Evolutionary conservation across 208 protist species (phyloP).

Genomic region (Trypanosoma cruzi): DNA sequence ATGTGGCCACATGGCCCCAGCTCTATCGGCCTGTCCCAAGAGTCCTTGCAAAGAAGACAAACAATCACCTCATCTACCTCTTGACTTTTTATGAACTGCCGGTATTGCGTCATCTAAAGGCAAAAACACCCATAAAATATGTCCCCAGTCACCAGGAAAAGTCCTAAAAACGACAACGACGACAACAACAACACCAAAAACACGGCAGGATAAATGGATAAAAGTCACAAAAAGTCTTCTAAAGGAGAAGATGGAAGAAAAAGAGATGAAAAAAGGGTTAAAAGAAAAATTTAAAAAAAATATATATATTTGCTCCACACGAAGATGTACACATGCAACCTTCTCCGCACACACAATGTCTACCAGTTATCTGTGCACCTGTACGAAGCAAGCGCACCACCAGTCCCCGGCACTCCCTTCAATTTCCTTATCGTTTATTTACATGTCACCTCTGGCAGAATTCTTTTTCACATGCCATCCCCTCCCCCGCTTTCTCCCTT

Average conservation of each 20-base stretch:
- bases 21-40: constrained; percentile 35
- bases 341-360: no score
- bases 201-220: constrained; percentile 9
- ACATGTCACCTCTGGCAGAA: background rate
- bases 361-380: background rate
- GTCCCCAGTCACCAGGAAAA: background rate
- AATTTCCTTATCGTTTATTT: constrained; percentile 24
- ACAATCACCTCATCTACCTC: constrained; percentile 44
- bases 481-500: constrained; percentile 1
- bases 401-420: no score
- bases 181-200: constrained; percentile 7
- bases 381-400: constrained; percentile 88
- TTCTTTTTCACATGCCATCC: background rate
- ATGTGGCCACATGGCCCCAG: constrained; percentile 36
- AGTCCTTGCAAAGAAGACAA: constrained; percentile 32
- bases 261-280: constrained; percentile 9
- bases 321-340: background rate
- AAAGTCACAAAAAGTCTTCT: constrained; percentile 1
- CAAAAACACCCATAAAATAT: constrained; percentile 4
- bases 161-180: no score
- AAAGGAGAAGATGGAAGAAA: constrained; percentile 8
- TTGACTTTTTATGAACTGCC: constrained; percentile 11
- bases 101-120: background rate
- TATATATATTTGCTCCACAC: background rate
- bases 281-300: constrained; percentile 11